These are phyloP conservation scores for Tricholoma saponaceum DNA, from an alignment of 768 basidiomycete species.

Conservation along the genomic window DNA sequence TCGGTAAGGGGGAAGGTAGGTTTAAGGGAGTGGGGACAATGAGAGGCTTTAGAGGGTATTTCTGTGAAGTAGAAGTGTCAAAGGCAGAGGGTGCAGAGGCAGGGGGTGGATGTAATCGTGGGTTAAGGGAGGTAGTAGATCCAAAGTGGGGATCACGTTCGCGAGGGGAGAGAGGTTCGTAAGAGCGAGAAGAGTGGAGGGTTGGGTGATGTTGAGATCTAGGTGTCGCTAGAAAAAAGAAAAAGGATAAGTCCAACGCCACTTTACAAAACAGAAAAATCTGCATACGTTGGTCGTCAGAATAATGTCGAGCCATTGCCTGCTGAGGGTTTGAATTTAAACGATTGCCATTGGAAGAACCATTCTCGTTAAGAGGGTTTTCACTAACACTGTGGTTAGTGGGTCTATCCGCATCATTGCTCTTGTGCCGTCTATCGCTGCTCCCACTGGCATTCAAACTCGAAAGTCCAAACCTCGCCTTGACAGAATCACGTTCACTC, in stretches of 20 bases:
- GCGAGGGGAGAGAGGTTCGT: conserved; percentile 32
- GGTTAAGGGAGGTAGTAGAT: conserved; percentile 10
- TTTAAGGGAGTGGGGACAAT: conserved; percentile 35
- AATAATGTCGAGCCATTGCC: conserved; percentile 27
- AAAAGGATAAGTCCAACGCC: conserved; percentile 8
- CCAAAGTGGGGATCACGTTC: conserved; percentile 16
- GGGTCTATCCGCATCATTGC: conserved; percentile 13
- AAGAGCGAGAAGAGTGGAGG: conserved; percentile 37
- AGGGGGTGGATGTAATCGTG: conserved; percentile 22
- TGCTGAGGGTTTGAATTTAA: conserved; percentile 4
- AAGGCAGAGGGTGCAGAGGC: conserved; percentile 16
- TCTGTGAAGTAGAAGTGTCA: conserved; percentile 14
- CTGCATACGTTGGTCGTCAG: conserved; percentile 36
- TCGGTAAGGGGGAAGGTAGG: conserved; percentile 28
- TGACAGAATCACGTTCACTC: conserved; percentile 72
- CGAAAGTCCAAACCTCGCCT: conserved; percentile 32
- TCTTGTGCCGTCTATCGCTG: conserved; percentile 27
- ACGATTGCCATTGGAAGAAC: conserved; percentile 4
- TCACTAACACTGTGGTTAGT: conserved; percentile 27
- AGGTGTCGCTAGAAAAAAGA: conserved; percentile 25
- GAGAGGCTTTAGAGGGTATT: conserved; percentile 35
- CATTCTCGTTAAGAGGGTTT: conserved; percentile 11
- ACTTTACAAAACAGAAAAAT: conserved; percentile 2
- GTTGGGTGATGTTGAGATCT: conserved; percentile 23
- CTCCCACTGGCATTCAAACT: conserved; percentile 21